Evolutionary conservation across 129 eudicot genomes (phyloP), one percentile per base, ranked within the genome.

Genomic region (Pseudognaphalium luteoalbum): DNA sequence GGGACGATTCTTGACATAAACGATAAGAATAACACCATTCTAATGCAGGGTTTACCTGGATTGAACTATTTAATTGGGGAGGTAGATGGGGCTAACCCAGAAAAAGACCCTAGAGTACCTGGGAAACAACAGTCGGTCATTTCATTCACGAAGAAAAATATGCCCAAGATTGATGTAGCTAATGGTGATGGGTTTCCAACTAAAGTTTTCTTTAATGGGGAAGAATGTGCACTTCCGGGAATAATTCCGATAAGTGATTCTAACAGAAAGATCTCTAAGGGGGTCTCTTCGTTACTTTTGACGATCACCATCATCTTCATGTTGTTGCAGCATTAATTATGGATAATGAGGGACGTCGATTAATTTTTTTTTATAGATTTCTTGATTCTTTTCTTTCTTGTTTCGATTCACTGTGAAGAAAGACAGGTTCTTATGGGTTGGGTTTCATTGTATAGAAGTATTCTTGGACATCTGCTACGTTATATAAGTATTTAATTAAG

Each of bases 111-210:
- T 3, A 34, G 89, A 11, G 77, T 88, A 4, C 97, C 97, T 0
- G 97, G 96, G 1, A 91, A 91, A 80, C 97, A 91, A 44, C 97
- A 91, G 71, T 89, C 95, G 0, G 92, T 91, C 25, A 80, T 91
- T 51, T 88, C 95, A 8, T 88, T 88, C 73, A 87, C 87, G 5
- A 91, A 89, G 96, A 88, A 80, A 68, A 34, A 41, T 75, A 78
- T 76, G 20, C 83, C 90, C 1, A 85, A 80, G 20, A 61, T 88
- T 7, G 2, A 85, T 59, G 72, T 91, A n/a, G 77, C 77, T 0
- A 85, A 56, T 7, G 92, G 92, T n/a, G 97, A 83, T 60, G 97
- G 97, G 28, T 91, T 88, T 73, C 97, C 97, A 4, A 79, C 86
- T 0, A 87, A 85, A 77, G 86, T 91, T 17, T 88, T 78, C 80